Evolutionary conservation across 139 green algal genomes (phyloP), one percentile per base, ranked within the genome.

Genomic region (Haematococcus lacustris): DNA sequence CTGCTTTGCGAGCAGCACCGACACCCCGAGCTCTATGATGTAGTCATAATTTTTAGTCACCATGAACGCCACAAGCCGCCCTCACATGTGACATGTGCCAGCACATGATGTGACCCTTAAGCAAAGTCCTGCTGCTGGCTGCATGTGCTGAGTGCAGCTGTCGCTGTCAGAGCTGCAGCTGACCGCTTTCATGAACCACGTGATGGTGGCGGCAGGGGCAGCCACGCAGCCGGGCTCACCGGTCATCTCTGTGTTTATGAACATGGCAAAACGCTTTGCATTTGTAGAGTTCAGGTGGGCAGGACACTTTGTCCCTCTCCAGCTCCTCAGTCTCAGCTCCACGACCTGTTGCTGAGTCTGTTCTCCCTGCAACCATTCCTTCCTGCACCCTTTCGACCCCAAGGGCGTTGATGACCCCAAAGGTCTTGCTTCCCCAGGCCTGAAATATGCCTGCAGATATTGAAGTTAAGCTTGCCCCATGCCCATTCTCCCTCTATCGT

Each of bases 221-320:
- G 62, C 70, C 64, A 73, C 51, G 7, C 53, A 71, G 73, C 65
- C 70, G 6, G 78, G 78, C 51, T 5, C 43, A 13, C 78, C 73
- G 4, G 59, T 85, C 13, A 59, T 85, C 38, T 79, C 71, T 43
- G 79, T 71, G 66, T 98, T 94, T 88, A 89, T 97, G 80, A 98
- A 98, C 82, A 73, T 85, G 32, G 93, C 97, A 74, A 96, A 96
- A 83, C 89, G 91, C 60, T 97, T 94, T 71, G 88, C 88, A 1
- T 97, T 97, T 84, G 87, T 97, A 70, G 93, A 97, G 83, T 85
- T 96, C 71, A 82, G 86, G 77, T 75, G 71, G 2, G 70, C n/a
- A 30, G 21, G 47, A 57, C 13, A 57, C 17, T 13, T 57, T 13
- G 17, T 57, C 17, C 21, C 17, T 13, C 47, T n/a, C 21, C 17